phyloP scores from a whole-genome alignment of 495 filamentous ascomycete species.

The Annulohypoxylon bovei region DNA sequence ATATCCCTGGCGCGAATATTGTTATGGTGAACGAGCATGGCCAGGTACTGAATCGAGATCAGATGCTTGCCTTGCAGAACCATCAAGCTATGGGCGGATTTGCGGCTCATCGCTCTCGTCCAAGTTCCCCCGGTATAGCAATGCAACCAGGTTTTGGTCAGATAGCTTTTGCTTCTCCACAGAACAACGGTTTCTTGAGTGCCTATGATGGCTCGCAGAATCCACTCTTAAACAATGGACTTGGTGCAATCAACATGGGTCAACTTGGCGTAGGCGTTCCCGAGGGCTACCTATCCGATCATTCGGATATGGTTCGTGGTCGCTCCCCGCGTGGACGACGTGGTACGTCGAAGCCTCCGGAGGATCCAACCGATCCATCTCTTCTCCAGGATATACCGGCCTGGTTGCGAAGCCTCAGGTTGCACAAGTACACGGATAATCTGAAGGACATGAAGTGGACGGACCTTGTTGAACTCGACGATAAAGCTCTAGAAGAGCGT shows the following conservation, averaged over 20 bases:
- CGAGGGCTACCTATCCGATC: conserved; percentile 94
- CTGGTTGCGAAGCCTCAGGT: conserved; percentile 92
- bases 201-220: conserved; percentile 80
- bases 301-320: conserved; percentile 88
- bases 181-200: conserved; percentile 94
- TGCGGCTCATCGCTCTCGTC: conserved; percentile 84
- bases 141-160: conserved; percentile 75
- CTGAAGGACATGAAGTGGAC: conserved; percentile 97
- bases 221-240: conserved; percentile 76
- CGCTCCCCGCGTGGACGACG: conserved; percentile 91
- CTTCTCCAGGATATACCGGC: conserved; percentile 94
- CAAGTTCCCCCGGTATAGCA: conserved; percentile 88
- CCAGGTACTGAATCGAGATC: conserved; percentile 85
- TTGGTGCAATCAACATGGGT: conserved; percentile 75
- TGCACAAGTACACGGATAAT: conserved; percentile 99
- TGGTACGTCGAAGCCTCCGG: conserved; percentile 95
- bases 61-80: conserved; percentile 84
- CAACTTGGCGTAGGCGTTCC: conserved; percentile 74
- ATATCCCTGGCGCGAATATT: conserved; percentile 71
- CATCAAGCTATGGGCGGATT: conserved; percentile 81
- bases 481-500: conserved; percentile 90
- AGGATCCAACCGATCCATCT: conserved; percentile 92
- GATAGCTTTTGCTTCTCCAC: conserved; percentile 85
- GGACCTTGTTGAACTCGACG: conserved; percentile 91
- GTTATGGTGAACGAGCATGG: conserved; percentile 92